These are phyloP conservation scores for Globisporangium middletonii DNA, from an alignment of 352 stramenopile genomes.

Conservation along the genomic window DNA sequence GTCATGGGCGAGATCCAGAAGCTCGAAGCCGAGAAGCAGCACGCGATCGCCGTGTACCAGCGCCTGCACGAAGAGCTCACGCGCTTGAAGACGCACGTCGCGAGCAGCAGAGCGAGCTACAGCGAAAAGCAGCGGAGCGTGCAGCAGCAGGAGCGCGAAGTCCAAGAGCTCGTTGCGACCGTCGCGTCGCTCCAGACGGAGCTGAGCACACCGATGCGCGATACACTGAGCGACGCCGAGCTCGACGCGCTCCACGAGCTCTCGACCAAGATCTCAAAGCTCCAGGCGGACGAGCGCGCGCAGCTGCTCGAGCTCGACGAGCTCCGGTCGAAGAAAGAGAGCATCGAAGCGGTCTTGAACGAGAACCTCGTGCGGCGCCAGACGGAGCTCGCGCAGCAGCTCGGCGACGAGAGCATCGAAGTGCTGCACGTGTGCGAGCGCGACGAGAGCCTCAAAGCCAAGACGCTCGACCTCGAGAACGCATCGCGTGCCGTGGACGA, in stretches of 20 bases:
- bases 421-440: constrained; percentile 52
- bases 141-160: constrained; percentile 52
- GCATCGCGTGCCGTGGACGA: constrained; percentile 65
- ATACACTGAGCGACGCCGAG: constrained; percentile 53
- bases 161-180: constrained; percentile 53
- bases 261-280: constrained; percentile 54
- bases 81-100: constrained; percentile 71
- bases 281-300: constrained; percentile 86
- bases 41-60: constrained; percentile 65
- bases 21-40: constrained; percentile 69
- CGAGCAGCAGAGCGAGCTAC: constrained; percentile 43
- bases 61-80: constrained; percentile 80
- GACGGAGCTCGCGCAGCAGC: constrained; percentile 50
- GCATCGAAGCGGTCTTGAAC: constrained; percentile 86
- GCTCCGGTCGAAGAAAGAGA: constrained; percentile 82
- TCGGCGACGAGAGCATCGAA: constrained; percentile 56
- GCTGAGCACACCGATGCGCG: constrained; percentile 70
- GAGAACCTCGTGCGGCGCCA: constrained; percentile 91
- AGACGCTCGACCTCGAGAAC: constrained; percentile 87
- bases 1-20: constrained; percentile 84
- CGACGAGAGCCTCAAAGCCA: constrained; percentile 76
- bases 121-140: constrained; percentile 52
- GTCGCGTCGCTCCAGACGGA: constrained; percentile 45
- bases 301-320: constrained; percentile 83
- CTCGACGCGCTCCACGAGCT: constrained; percentile 47